Evolutionary conservation across 306 rosid species (phyloP), one percentile per base, ranked within the genome.

Genomic region (Canavalia ensiformis): DNA sequence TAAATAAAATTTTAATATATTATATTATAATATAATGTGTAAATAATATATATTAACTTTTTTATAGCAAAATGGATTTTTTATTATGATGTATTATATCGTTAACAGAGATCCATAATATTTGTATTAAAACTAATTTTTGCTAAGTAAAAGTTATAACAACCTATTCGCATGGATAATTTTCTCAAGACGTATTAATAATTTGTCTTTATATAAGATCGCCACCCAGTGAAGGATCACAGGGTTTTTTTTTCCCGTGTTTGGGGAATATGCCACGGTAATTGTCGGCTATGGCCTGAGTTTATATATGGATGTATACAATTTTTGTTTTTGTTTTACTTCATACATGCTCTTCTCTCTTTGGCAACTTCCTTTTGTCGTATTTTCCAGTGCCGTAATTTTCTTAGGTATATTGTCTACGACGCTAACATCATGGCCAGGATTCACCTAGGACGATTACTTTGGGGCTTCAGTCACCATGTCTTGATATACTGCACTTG

Each of bases 381-480:
- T 60, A 0, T 10, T 33, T 18, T 11, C 42, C 6, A 9, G 42
- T 60, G 41, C 25, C 10, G 28, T 1, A 6, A 33, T 60, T 60
- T 60, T 60, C 42, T 30, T 60, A 7, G 37, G 64, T 18, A 88
- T 74, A 84, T 89, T 8, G 90, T 90, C 10, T 88, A 84, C 44
- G 97, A 89, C 83, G 90, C 91, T 0, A 87, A 89, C 71, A 88
- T 86, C 25, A 18, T 88, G 68, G 89, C 90, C 87, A 88, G 87
- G 91, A 55, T 89, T 87, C 75, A 87, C 89, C 0, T 84, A 91
- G 30, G 97, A 90, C 10, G 88, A 81, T 75, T 91, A 89, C 84
- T 87, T 93, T 33, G 92, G 87, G 88, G 94, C 93, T 72, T 88
- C 96, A 9, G 82, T 90, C 71, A 83, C 89, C 87, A 28, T 87